A percentile compares a stretch with the other conserved stretches of the same genome.
Conservation (phyloP, 1,284 basidiomycete genomes). For the Ceratobasidium sp. region DNA sequence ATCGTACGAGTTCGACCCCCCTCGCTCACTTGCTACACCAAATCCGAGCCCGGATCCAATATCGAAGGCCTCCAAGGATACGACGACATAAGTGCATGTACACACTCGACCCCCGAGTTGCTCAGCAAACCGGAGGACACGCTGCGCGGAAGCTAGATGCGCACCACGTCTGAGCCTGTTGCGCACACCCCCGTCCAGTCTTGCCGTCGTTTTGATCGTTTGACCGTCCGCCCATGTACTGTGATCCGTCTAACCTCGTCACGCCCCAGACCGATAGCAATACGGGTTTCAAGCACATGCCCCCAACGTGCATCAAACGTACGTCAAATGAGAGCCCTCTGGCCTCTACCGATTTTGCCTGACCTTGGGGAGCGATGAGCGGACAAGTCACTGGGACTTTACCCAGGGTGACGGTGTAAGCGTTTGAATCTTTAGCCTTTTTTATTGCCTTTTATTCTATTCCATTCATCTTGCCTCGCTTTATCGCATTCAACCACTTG, state of each 20-base stretch:
- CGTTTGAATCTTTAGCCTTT: background rate
- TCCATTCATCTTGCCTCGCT: too few relatives aligned
- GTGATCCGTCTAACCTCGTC: background rate
- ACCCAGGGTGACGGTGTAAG: background rate
- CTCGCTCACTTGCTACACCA: background rate
- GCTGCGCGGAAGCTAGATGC: background rate
- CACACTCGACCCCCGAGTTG: background rate
- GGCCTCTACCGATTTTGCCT: constrained; percentile 4
- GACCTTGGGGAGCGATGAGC: constrained; percentile 2
- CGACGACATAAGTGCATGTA: background rate
- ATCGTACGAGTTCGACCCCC: constrained; percentile 11
- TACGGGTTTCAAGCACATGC: background rate
- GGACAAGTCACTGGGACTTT: constrained; percentile 13
- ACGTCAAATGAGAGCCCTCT: background rate
- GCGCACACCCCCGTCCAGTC: background rate
- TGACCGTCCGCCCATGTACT: constrained; percentile 12
- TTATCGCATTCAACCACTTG: background rate
- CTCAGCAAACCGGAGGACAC: too few relatives aligned
- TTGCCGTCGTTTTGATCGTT: constrained; percentile 7
- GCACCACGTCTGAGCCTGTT: constrained; percentile 3
- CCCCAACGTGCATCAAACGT: background rate
- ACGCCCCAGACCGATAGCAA: constrained; percentile 21
- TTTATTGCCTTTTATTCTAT: background rate
- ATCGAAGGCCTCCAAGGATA: constrained; percentile 2
- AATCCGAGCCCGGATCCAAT: constrained; percentile 2